Percentiles rank a stretch among this genome's conserved stretches.
Evolutionary conservation across 257 asterid species (phyloP).

Genomic region (Lycium ferocissimum): DNA sequence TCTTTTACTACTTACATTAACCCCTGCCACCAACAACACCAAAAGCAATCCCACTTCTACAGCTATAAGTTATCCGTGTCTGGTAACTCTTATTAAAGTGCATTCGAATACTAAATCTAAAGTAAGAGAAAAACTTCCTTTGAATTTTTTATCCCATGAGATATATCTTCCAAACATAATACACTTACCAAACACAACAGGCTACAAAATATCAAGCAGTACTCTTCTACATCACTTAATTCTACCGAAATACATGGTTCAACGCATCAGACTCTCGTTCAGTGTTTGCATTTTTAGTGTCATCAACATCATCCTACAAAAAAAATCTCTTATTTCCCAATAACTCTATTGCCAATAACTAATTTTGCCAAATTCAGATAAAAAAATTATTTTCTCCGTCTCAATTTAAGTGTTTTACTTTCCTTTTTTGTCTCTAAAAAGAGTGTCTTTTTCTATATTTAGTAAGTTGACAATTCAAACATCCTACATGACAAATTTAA

Average conservation of each 20-base stretch:
- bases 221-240: neutral
- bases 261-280: neutral
- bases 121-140: neutral
- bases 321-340: neutral
- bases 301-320: neutral
- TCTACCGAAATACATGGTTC: neutral
- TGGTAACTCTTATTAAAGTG: neutral
- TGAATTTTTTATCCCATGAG: neutral
- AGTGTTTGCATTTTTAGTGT: neutral
- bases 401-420: too few relatives aligned
- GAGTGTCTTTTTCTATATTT: too few relatives aligned
- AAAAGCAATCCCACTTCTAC: neutral
- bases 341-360: neutral
- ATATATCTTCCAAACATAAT: neutral
- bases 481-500: too few relatives aligned
- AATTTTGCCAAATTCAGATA: neutral
- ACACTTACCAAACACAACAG: neutral
- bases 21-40: neutral
- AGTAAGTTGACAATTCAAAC: too few relatives aligned
- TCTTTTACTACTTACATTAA: neutral
- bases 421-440: too few relatives aligned
- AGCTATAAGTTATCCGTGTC: neutral
- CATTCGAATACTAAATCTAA: neutral
- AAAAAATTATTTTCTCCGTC: too few relatives aligned
- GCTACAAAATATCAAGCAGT: neutral